Base-by-base conservation (phyloP, 1,139 yeast species). In the Pichiaceae sp. region DNA sequence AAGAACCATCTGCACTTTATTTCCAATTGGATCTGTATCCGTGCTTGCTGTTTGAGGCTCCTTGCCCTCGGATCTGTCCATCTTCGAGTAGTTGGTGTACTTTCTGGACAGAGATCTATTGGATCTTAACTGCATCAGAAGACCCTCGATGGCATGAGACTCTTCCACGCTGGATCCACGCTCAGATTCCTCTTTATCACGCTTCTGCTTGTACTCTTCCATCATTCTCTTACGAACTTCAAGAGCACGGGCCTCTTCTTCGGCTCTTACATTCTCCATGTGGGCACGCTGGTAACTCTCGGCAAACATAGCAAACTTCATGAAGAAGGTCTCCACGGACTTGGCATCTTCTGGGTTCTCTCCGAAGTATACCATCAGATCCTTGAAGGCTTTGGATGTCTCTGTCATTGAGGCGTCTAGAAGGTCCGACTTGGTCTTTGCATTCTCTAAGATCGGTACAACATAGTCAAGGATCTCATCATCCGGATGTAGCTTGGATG, bases 361-460 rank as follows among this genome's bases (percentile, higher is more conserved):
- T 6, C 97, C 97, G 57, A 81, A 91, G 53, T 75, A 81, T 35
- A 64, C 64, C 91, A 91, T 78, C 36, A 85, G 62, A 34, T 70
- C 67, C 26, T 70, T 66, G 46, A 79, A 75, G 34, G 73, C 78
- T 3, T 62, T 57, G 30, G 73, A 56, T 0, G 91, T 75, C 16
- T 68, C 58, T 38, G 63, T 66, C 43, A 80, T 60, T 42, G 78
- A 89, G 12, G 67, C 62, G 34, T 70, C 72, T 36, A 91, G 61
- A 14, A 72, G 54, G 6, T 68, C 63, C 34, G 75, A 70, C 57
- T 82, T 84, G 34, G 64, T 62, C 35, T 75, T 68, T 0, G 96
- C 96, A 38, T 66, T 72, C 26, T 74, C 72, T 36, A 80, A 59
- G 5, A 84, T 75, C 18, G 64, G 65, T 1, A 56, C 49, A 18